These are phyloP conservation scores for Phytopythium helicoides DNA, from an alignment of 352 stramenopile species.

Conservation along the genomic window DNA sequence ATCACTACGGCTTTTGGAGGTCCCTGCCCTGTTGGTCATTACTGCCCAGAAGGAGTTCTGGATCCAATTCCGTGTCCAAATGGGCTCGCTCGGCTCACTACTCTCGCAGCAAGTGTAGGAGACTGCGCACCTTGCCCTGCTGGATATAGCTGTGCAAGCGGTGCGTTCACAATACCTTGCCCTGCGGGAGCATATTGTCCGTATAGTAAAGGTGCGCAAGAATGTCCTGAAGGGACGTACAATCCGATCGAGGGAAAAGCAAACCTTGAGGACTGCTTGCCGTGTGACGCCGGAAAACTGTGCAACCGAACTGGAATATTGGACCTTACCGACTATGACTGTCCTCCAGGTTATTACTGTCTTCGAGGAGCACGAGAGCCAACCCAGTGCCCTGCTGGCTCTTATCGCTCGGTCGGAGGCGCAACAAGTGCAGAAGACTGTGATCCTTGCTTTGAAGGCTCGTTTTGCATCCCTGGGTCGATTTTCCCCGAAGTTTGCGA, in stretches of 20 bases:
- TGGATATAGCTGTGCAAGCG: constrained; percentile 83
- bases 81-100: constrained; percentile 49
- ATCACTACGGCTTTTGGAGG: constrained; percentile 34
- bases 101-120: constrained; percentile 40
- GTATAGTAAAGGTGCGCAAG: constrained; percentile 35
- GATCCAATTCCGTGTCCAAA: constrained; percentile 69
- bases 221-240: constrained; percentile 60
- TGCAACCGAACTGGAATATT: constrained; percentile 74
- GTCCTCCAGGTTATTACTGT: constrained; percentile 75
- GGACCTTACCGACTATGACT: constrained; percentile 55
- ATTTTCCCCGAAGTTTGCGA: constrained; percentile 50
- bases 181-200: constrained; percentile 60
- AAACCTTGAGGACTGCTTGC: constrained; percentile 47
- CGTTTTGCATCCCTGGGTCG: constrained; percentile 46
- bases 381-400: constrained; percentile 43
- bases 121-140: constrained; percentile 78
- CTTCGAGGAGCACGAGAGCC: constrained; percentile 29
- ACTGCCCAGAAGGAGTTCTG: constrained; percentile 68
- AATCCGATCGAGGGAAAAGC: constrained; percentile 39
- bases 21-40: constrained; percentile 71
- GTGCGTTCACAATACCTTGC: constrained; percentile 60
- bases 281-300: constrained; percentile 63
- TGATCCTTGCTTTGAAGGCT: constrained; percentile 48
- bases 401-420: constrained; percentile 30
- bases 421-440: constrained; percentile 45